A percentile compares a stretch with the other conserved stretches of the same genome.
Evolutionary conservation across 495 filamentous ascomycete species (phyloP).

Genomic region (Bacidia rubella): DNA sequence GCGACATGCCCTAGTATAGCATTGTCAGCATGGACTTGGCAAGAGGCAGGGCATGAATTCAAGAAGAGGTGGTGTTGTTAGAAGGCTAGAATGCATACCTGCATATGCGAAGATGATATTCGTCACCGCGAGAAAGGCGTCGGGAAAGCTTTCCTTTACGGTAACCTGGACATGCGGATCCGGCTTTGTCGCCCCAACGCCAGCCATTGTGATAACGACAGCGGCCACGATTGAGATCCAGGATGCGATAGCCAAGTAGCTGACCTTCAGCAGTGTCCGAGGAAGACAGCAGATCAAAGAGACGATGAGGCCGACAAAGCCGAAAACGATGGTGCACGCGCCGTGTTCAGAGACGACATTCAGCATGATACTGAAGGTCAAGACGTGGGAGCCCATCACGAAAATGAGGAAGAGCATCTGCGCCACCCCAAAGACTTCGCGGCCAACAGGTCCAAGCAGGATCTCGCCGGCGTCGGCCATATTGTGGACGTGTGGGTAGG

Average conservation of each 20-base stretch:
- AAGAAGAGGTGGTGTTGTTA: constrained; percentile 2
- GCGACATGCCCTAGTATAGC: constrained; percentile 52
- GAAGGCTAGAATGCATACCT: constrained; percentile 13
- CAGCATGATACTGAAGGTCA: constrained; percentile 61
- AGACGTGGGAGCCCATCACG: constrained; percentile 61
- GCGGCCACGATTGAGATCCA: constrained; percentile 52
- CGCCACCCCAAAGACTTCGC: constrained; percentile 48
- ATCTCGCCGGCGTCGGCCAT: constrained; percentile 61
- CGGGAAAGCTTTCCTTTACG: constrained; percentile 5
- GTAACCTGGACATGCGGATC: constrained; percentile 15
- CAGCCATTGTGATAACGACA: constrained; percentile 58
- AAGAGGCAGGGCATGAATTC: too few species aligned
- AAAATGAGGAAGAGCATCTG: constrained; percentile 60
- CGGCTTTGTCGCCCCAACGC: constrained; percentile 35
- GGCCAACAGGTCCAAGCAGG: constrained; percentile 47
- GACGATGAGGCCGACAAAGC: constrained; percentile 48
- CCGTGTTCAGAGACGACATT: constrained; percentile 50
- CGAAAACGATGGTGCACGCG: constrained; percentile 55
- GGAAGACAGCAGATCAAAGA: constrained; percentile 50
- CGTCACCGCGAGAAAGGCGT: constrained; percentile 30
- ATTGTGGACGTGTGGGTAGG: constrained; percentile 55
- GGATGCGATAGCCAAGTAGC: constrained; percentile 49
- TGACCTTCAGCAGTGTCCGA: constrained; percentile 44
- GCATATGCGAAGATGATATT: constrained; percentile 38
- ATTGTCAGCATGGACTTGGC: not conserved